Percentiles rank a stretch among this genome's conserved stretches.
phyloP scores from a whole-genome alignment of 768 basidiomycete genomes.

The Lactifluus piperatus region DNA sequence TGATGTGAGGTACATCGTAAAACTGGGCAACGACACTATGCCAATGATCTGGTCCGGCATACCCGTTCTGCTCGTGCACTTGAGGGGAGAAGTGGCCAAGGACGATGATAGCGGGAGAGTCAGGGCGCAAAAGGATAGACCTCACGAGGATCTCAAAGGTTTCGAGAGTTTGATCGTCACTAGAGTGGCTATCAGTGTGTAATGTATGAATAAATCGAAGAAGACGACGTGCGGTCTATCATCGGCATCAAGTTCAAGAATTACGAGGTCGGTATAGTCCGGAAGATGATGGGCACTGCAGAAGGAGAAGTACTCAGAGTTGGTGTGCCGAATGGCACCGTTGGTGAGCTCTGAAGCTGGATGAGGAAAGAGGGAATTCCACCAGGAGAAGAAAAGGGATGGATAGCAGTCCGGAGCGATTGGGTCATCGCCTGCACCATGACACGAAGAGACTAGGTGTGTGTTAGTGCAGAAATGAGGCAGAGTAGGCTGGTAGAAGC shows the following conservation, averaged over 20 bases:
- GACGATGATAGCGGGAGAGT: conserved; percentile 85
- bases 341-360: conserved; percentile 97
- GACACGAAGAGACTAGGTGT: conserved; percentile 75
- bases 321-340: conserved; percentile 87
- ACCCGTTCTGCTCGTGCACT: conserved; percentile 67
- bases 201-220: neutral
- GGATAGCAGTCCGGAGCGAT: conserved; percentile 83
- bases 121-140: conserved; percentile 81
- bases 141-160: conserved; percentile 91
- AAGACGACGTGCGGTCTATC: conserved; percentile 63
- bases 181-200: conserved; percentile 25
- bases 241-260: conserved; percentile 90
- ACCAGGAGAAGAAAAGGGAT: conserved; percentile 94
- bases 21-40: conserved; percentile 90
- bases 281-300: conserved; percentile 92
- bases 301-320: conserved; percentile 91
- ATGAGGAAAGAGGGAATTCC: conserved; percentile 96
- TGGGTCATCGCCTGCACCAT: conserved; percentile 89
- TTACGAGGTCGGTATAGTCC: conserved; percentile 88
- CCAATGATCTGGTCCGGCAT: conserved; percentile 83
- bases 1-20: conserved; percentile 93
- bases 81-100: conserved; percentile 96
- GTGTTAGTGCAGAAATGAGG: conserved; percentile 8
- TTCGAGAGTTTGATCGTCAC: conserved; percentile 62
- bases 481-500: neutral